Evolutionary conservation across 1,139 yeast genomes (phyloP).

Genomic region (Sugiyamaella neomexicana): DNA sequence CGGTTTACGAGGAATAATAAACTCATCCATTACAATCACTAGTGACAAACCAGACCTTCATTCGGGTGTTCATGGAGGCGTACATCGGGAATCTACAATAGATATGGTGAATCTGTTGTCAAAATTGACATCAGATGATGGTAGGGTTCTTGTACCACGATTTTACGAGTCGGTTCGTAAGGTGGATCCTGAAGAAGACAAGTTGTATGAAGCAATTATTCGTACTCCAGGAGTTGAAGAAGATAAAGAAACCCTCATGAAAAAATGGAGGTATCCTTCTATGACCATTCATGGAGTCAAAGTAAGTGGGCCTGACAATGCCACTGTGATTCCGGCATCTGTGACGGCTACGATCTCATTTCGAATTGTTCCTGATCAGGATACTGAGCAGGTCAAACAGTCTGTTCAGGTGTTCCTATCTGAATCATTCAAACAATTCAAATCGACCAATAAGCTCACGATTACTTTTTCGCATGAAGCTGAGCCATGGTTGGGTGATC

Average conservation of each 20-base stretch:
- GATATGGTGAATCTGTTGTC: conserved; percentile 75
- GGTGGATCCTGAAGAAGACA: conserved; percentile 55
- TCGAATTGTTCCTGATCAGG: conserved; percentile 88
- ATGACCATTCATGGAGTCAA: conserved; percentile 82
- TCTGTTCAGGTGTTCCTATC: conserved; percentile 51
- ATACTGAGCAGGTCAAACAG: conserved; percentile 56
- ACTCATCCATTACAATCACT: conserved; percentile 67
- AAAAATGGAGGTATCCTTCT: conserved; percentile 93
- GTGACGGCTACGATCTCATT: conserved; percentile 78
- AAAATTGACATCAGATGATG: conserved; percentile 55
- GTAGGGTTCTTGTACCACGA: conserved; percentile 63
- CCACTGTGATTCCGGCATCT: conserved; percentile 82
- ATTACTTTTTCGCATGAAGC: conserved; percentile 75
- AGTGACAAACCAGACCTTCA: conserved; percentile 86
- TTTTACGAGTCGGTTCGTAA: conserved; percentile 68
- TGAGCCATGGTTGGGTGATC: conserved; percentile 96
- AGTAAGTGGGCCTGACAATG: conserved; percentile 82
- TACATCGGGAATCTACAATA: conserved; percentile 82
- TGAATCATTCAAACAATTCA: conserved; percentile 48
- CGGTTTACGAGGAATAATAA: conserved; percentile 89
- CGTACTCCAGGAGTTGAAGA: conserved; percentile 47
- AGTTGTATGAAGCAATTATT: conserved; percentile 61
- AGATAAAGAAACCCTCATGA: conserved; percentile 54
- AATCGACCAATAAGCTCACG: conserved; percentile 59
- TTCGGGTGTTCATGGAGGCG: conserved; percentile 97